phyloP scores from a whole-genome alignment of 441 rosid genomes.

The Pelargonium fulgidum region DNA sequence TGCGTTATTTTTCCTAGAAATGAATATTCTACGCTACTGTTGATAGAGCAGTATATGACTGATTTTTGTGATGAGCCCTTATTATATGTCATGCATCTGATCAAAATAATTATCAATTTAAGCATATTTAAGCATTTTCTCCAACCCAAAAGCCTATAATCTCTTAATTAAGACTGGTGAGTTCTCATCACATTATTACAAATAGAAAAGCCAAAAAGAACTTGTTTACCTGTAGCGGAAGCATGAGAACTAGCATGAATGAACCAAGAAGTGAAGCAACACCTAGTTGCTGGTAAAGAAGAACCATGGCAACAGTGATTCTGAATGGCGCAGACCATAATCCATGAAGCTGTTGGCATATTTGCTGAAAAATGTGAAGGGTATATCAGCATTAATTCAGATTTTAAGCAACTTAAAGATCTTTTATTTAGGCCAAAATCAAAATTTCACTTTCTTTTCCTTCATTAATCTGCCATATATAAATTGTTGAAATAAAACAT shows the following conservation, averaged over 20 bases:
- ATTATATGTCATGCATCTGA: neutral
- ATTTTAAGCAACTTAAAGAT: constrained; percentile 1
- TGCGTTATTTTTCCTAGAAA: neutral
- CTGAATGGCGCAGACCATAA: constrained; percentile 99
- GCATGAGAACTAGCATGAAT: constrained; percentile 69
- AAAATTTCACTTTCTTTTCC: neutral
- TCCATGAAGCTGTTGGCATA: constrained; percentile 87
- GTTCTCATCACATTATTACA: neutral
- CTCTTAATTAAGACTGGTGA: neutral
- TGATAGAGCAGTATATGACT: neutral
- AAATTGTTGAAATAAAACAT: constrained; percentile 24
- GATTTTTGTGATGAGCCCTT: neutral
- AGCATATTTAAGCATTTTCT: no score
- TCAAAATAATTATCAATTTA: neutral
- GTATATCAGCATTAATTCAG: constrained; percentile 7
- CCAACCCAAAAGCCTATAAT: no score
- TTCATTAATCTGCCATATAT: no score
- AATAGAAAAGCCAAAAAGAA: constrained; percentile 8
- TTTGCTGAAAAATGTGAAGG: constrained; percentile 45
- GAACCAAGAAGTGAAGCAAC: constrained; percentile 96
- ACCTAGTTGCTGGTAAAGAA: constrained; percentile 76
- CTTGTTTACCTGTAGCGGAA: constrained; percentile 75
- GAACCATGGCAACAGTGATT: constrained; percentile 67
- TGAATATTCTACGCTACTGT: neutral
- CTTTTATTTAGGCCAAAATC: neutral